A percentile compares a stretch with the other conserved stretches of the same genome.
These are phyloP conservation scores for Vaccinium macrocarpon DNA, from an alignment of 148 eudicot species.

Conservation along the genomic window DNA sequence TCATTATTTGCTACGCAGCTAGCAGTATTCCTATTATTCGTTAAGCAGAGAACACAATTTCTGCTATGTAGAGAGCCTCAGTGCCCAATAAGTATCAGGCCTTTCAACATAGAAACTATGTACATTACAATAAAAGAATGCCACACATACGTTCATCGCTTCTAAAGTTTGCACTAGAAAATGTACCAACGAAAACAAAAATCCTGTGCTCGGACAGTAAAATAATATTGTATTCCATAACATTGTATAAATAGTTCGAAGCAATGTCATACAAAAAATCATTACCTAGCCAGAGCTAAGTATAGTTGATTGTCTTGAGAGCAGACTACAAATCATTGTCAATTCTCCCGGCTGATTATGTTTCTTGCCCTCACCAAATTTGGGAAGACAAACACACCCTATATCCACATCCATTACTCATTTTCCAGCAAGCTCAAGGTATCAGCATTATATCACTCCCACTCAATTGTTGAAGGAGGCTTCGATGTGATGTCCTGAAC, in stretches of 20 bases:
- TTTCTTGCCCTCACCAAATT: slow-evolving; percentile 4
- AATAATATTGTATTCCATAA: background rate
- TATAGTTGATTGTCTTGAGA: background rate
- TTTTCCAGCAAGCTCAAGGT: slow-evolving; percentile 6
- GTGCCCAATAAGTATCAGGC: background rate
- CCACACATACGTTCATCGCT: background rate
- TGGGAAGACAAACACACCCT: background rate
- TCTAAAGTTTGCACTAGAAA: background rate
- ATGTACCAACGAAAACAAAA: background rate
- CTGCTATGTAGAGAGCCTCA: background rate
- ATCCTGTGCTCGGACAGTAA: background rate
- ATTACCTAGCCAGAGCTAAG: background rate
- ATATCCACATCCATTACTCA: background rate
- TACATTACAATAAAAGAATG: background rate
- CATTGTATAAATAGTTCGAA: background rate
- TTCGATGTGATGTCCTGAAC: slow-evolving; percentile 94
- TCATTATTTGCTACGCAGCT: background rate
- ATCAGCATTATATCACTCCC: slow-evolving; percentile 55
- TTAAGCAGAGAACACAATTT: too few relatives aligned
- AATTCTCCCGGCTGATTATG: background rate
- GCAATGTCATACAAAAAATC: slow-evolving; percentile 13
- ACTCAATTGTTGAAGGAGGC: slow-evolving; percentile 96
- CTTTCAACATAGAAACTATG: background rate
- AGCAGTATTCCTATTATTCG: background rate
- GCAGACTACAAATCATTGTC: background rate